These are phyloP conservation scores for Globisporangium emineosum DNA, from an alignment of 352 stramenopile genomes.

Conservation along the genomic window DNA sequence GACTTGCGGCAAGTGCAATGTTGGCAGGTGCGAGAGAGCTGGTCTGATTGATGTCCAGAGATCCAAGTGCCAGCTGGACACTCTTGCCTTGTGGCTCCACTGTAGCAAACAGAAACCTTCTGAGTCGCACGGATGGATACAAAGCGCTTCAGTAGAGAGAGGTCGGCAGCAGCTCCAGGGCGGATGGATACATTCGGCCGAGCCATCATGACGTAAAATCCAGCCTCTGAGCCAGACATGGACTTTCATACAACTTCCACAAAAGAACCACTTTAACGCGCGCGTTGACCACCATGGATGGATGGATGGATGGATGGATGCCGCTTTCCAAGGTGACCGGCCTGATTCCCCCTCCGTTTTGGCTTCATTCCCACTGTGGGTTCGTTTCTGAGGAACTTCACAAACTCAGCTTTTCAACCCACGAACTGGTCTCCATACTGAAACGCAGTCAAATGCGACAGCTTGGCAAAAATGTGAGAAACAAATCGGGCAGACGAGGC, in stretches of 20 bases:
- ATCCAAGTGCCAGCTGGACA: neutral
- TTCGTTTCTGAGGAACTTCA: neutral
- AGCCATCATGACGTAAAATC: neutral
- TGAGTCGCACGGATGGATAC: neutral
- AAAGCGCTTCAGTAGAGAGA: neutral
- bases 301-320: too few relatives aligned
- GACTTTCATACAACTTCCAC: neutral
- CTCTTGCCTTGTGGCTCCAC: too few relatives aligned
- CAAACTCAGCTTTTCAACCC: neutral
- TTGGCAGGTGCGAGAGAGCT: neutral
- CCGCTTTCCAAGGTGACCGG: too few relatives aligned
- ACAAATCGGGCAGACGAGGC: neutral
- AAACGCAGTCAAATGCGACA: neutral
- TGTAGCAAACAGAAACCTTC: too few relatives aligned
- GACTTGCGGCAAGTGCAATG: neutral
- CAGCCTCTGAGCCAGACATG: neutral
- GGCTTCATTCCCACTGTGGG: neutral
- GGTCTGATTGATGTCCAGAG: too few relatives aligned
- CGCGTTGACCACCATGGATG: too few relatives aligned
- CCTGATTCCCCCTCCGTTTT: neutral
- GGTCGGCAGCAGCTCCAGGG: neutral
- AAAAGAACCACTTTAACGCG: too few relatives aligned
- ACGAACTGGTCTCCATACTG: neutral
- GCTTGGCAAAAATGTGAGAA: neutral
- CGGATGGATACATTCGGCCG: neutral